Evolutionary conservation across 2,329 filamentous ascomycete genomes (phyloP), one percentile per base, ranked within the genome.

Genomic region (Leptographium lundbergii): DNA sequence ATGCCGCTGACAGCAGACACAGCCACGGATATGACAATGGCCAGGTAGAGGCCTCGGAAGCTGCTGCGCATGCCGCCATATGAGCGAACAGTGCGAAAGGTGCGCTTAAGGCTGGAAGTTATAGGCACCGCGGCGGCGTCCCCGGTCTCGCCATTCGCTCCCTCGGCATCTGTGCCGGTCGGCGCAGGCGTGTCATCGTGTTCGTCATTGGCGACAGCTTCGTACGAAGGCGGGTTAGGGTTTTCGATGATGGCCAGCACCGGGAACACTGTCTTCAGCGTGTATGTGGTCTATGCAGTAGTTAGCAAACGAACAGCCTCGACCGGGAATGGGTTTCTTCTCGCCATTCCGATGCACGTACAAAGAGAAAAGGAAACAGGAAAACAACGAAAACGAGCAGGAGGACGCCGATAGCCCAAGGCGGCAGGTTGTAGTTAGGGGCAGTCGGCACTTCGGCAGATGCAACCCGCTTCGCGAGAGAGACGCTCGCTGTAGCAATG

Each of bases 21-120:
- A 45, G 70, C 61, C 47, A 75, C 0, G 56, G 36, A 58, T 57
- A 78, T 69, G 59, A 74, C 70, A 6, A 82, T 11, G 57, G 69
- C 70, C 68, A 77, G 81, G 60, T 74, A 69, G 45, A 89, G 68
- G 59, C 89, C 90, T 62, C 89, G 86, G 78, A 89, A 87, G 66
- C 81, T 77, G 60, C 86, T 80, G 61, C 74, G 74, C 72, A 79
- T 80, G 62, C 90, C 89, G 61, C 79, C 84, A 63, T 82, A 74
- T 1, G 80, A 74, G 63, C 77, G 76, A 52, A 96, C 77, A 61
- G 80, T 73, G 48, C 76, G 75, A 69, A 75, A 71, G 60, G 75
- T 79, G 65, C 73, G 72, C 64, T 78, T 77, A 66, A 82, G 67
- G 57, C 76, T 81, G 32, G 76, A 73, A 24, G 78, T 81, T 64